Evolutionary conservation across 2,329 filamentous ascomycete species (phyloP).

Genomic region (Penicillium concentricum): DNA sequence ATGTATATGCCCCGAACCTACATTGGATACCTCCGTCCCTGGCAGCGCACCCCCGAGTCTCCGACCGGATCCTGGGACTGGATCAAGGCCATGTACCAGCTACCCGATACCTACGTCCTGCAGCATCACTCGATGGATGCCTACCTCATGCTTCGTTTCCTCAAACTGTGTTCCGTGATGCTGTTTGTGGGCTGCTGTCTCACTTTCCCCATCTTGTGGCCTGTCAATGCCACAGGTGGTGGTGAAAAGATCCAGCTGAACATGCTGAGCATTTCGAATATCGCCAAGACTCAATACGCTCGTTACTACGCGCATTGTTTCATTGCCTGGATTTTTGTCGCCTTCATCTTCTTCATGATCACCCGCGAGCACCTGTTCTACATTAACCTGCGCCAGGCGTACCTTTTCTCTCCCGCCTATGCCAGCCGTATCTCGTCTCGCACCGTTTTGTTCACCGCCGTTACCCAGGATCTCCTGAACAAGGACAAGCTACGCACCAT

Average conservation of each 20-base stretch:
- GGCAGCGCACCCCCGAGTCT: constrained; percentile 58
- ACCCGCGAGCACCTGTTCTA: constrained; percentile 87
- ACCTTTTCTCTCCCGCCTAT: constrained; percentile 80
- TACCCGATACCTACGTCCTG: constrained; percentile 74
- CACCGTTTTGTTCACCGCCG: constrained; percentile 84
- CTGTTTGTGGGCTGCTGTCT: constrained; percentile 80
- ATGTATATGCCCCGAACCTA: constrained; percentile 58
- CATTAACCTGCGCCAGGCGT: constrained; percentile 89
- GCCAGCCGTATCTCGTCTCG: constrained; percentile 82
- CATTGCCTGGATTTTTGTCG: constrained; percentile 77
- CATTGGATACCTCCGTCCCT: constrained; percentile 51
- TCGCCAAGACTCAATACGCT: constrained; percentile 55
- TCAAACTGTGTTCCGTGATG: constrained; percentile 74
- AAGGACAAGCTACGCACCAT: constrained; percentile 74
- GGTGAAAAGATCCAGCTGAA: constrained; percentile 66
- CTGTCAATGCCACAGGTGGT: constrained; percentile 82
- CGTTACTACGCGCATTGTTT: constrained; percentile 81
- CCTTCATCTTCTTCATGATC: constrained; percentile 84
- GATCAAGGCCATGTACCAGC: constrained; percentile 64
- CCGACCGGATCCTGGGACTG: constrained; percentile 66
- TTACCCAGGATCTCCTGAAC: constrained; percentile 75
- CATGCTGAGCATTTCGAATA: constrained; percentile 74
- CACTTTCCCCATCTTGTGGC: constrained; percentile 86
- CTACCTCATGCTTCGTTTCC: constrained; percentile 84
- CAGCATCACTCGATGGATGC: constrained; percentile 91